A percentile compares a stretch with the other conserved stretches of the same genome.
Conservation (phyloP, 768 basidiomycete genomes). For the Mycena rosella region DNA sequence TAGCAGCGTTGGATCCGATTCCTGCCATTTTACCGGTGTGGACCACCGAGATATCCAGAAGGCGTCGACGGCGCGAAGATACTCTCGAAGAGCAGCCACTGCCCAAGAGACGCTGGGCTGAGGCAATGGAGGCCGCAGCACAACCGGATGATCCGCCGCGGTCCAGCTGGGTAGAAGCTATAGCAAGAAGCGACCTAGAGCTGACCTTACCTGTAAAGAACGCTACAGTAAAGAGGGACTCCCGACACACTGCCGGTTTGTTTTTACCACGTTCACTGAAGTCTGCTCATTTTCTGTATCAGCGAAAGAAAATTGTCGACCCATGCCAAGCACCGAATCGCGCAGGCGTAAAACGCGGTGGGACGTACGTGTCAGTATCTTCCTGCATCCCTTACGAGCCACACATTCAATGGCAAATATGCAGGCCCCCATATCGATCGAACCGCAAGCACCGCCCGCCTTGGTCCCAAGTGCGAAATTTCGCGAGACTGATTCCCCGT, state of each 20-base stretch:
- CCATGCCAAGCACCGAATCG: neutral
- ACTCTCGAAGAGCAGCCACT: neutral
- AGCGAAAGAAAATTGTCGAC: constrained; percentile 21
- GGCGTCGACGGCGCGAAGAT: constrained; percentile 2
- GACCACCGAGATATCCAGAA: neutral
- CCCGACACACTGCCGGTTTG: neutral
- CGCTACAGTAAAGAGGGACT: neutral
- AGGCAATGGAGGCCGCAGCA: constrained; percentile 30
- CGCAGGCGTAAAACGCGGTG: neutral
- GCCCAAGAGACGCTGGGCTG: constrained; percentile 20
- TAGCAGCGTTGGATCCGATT: neutral
- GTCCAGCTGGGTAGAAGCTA: constrained; percentile 23
- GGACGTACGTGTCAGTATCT: neutral
- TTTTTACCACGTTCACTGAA: neutral
- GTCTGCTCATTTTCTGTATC: constrained; percentile 3
- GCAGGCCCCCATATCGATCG: neutral
- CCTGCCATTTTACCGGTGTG: neutral
- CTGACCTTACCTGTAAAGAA: neutral
- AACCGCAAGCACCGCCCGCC: neutral
- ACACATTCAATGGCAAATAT: neutral
- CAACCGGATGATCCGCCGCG: neutral
- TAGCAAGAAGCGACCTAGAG: constrained; percentile 3
- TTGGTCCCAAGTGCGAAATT: neutral
- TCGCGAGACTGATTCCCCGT: neutral
- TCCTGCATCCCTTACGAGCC: neutral